A percentile compares a stretch with the other conserved stretches of the same genome.
Conservation (phyloP, 352 stramenopile species). For the Pseudoperonospora humuli region DNA sequence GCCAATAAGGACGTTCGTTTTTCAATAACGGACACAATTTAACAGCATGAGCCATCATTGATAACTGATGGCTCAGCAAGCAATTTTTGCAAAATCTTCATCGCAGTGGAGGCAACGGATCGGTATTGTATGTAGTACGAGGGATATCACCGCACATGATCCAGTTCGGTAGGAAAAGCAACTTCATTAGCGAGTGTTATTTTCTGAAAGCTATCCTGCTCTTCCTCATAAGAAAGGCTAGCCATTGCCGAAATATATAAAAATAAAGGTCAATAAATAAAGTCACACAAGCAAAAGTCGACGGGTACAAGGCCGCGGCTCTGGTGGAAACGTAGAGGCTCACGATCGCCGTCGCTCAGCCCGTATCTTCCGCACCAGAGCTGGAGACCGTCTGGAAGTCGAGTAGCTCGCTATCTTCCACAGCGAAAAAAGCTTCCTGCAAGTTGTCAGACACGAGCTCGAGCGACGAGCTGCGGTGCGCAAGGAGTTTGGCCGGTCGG, state of each 20-base stretch:
- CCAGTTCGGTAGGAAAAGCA: constrained; percentile 12
- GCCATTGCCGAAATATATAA: constrained; percentile 32
- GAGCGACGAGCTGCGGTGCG: constrained; percentile 31
- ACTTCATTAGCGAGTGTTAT: constrained; percentile 29
- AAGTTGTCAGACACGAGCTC: constrained; percentile 71
- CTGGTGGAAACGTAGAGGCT: not conserved
- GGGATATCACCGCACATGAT: not conserved
- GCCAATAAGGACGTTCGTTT: constrained; percentile 11
- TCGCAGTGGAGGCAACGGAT: not conserved
- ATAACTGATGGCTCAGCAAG: not conserved
- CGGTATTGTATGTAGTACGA: not conserved
- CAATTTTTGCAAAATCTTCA: not conserved
- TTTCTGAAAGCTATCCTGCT: constrained; percentile 16
- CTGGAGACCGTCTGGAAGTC: constrained; percentile 38
- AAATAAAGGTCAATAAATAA: constrained; percentile 54
- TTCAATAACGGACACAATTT: constrained; percentile 14
- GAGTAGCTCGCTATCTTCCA: constrained; percentile 59
- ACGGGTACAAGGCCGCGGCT: constrained; percentile 8
- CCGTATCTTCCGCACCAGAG: constrained; percentile 13
- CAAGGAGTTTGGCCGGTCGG: constrained; percentile 24
- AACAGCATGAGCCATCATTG: constrained; percentile 3
- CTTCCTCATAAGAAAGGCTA: constrained; percentile 8
- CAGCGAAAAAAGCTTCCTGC: constrained; percentile 59
- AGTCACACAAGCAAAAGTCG: constrained; percentile 20
- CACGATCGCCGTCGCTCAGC: constrained; percentile 11